phyloP scores from a whole-genome alignment of 2,329 filamentous ascomycete species.

The Pestalotiopsis sp. region DNA sequence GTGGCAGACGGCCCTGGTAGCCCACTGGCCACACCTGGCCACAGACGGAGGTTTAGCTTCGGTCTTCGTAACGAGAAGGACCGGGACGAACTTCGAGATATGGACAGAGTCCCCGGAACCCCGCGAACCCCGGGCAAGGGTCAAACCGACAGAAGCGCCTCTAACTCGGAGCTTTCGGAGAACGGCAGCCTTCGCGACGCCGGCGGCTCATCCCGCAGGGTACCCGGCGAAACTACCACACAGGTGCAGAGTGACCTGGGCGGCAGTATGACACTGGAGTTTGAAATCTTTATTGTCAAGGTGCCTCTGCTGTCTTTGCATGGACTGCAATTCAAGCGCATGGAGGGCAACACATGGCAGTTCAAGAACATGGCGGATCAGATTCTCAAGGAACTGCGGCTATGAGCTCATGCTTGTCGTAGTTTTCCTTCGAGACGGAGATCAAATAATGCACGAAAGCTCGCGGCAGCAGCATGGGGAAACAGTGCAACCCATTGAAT shows the following conservation, averaged over 20 bases:
- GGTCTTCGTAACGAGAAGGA: conserved; percentile 70
- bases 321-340: conserved; percentile 97
- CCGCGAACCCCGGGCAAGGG: conserved; percentile 47
- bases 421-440: background rate
- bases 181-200: conserved; percentile 66
- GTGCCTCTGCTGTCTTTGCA: conserved; percentile 91
- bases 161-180: conserved; percentile 84
- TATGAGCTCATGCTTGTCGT: conserved; percentile 50
- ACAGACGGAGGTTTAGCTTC: conserved; percentile 83
- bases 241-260: conserved; percentile 90
- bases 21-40: conserved; percentile 58
- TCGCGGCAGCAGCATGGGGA: background rate
- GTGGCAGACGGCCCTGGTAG: conserved; percentile 67
- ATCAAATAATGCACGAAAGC: background rate
- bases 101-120: conserved; percentile 53
- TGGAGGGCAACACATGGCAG: conserved; percentile 95
- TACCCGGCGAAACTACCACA: conserved; percentile 86
- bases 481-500: background rate
- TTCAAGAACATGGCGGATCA: conserved; percentile 99
- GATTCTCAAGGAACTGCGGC: conserved; percentile 82
- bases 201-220: conserved; percentile 54
- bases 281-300: conserved; percentile 98
- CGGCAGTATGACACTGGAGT: conserved; percentile 80
- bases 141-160: conserved; percentile 71
- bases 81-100: conserved; percentile 72